A percentile compares a stretch with the other conserved stretches of the same genome.
phyloP scores from a whole-genome alignment of 345 rosid species.

The Arabidopsis arenosa region DNA sequence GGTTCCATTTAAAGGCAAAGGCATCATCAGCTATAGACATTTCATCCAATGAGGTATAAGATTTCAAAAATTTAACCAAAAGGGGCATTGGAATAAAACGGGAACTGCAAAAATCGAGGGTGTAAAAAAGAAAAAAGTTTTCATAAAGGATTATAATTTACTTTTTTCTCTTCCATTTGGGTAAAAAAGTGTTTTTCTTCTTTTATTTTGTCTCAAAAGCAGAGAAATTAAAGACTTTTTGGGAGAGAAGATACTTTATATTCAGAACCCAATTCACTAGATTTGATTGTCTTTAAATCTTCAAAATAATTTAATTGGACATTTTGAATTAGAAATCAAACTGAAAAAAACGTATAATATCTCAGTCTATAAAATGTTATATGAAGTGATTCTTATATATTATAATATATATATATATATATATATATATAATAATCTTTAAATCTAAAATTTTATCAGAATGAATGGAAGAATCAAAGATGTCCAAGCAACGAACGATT shows the following conservation, averaged over 20 bases:
- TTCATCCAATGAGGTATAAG: slow-evolving; percentile 44
- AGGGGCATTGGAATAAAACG: slow-evolving; percentile 16
- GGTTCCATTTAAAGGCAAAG: slow-evolving; percentile 36
- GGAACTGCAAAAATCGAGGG: slow-evolving; percentile 28
- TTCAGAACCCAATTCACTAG: neutral
- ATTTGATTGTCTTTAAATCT: neutral
- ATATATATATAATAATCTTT: neutral
- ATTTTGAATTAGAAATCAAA: neutral
- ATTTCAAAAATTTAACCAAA: slow-evolving; percentile 20
- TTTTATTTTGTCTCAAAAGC: slow-evolving; percentile 38
- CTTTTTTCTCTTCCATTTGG: slow-evolving; percentile 33
- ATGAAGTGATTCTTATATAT: neutral
- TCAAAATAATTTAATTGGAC: neutral
- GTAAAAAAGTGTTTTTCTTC: slow-evolving; percentile 9
- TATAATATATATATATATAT: too few species aligned
- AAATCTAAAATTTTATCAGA: slow-evolving; percentile 13
- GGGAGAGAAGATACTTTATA: neutral
- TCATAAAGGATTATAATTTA: slow-evolving; percentile 15
- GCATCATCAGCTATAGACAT: slow-evolving; percentile 43
- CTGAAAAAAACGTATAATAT: neutral
- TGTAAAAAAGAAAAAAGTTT: slow-evolving; percentile 24
- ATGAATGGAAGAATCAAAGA: slow-evolving; percentile 27
- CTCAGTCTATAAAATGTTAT: neutral
- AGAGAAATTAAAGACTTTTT: slow-evolving; percentile 32
- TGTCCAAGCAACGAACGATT: slow-evolving; percentile 40